phyloP scores from a whole-genome alignment of 768 basidiomycete genomes.

The Fistulinella prunicolor region DNA sequence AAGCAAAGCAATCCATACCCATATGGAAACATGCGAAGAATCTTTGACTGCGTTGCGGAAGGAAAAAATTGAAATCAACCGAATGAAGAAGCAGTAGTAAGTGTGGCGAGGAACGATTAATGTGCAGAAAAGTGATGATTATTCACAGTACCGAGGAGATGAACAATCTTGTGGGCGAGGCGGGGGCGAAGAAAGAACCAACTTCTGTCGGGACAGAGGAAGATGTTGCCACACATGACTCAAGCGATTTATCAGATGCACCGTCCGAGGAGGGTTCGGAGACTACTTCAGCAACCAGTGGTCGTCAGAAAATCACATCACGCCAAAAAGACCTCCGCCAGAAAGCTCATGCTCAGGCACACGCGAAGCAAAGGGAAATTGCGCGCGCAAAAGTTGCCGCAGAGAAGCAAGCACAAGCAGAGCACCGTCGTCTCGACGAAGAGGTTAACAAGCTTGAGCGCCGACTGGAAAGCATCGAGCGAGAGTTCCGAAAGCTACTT shows the following conservation, averaged over 20 bases:
- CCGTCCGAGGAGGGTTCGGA: slow-evolving; percentile 63
- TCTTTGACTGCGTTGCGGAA: slow-evolving; percentile 90
- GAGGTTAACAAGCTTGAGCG: slow-evolving; percentile 83
- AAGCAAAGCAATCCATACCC: slow-evolving; percentile 81
- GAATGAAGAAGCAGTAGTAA: slow-evolving; percentile 84
- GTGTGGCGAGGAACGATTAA: slow-evolving; percentile 31
- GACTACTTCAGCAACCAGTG: slow-evolving; percentile 43
- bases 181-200: slow-evolving; percentile 46
- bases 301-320: slow-evolving; percentile 41
- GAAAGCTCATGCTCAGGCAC: slow-evolving; percentile 51
- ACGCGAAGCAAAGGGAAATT: slow-evolving; percentile 79
- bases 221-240: slow-evolving; percentile 60
- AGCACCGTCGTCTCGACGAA: slow-evolving; percentile 82
- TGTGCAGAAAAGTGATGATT: slow-evolving; percentile 12
- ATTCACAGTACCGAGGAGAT: slow-evolving; percentile 67
- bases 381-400: slow-evolving; percentile 76
- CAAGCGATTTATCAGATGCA: slow-evolving; percentile 72
- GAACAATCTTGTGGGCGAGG: slow-evolving; percentile 56
- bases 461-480: slow-evolving; percentile 82
- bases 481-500: slow-evolving; percentile 88
- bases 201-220: slow-evolving; percentile 42
- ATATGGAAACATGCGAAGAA: slow-evolving; percentile 89
- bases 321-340: slow-evolving; percentile 53
- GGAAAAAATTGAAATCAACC: slow-evolving; percentile 93
- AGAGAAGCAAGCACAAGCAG: slow-evolving; percentile 76